Evolutionary conservation across 148 eudicot genomes (phyloP), one percentile per base, ranked within the genome.

Genomic region (Mesembryanthemum crystallinum): DNA sequence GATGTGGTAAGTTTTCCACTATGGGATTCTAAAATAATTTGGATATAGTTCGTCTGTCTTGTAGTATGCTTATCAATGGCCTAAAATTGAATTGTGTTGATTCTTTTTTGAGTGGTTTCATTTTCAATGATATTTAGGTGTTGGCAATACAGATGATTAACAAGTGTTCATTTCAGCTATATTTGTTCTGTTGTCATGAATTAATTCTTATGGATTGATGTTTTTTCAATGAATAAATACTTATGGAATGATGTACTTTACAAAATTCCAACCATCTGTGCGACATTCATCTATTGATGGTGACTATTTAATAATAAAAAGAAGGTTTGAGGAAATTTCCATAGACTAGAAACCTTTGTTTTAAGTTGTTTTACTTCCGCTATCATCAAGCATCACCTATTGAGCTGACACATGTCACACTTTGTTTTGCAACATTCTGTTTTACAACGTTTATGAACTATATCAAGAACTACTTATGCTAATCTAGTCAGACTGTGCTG

Each of bases 1-100:
- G 90, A 92, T 75, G 97, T 94, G 86, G 98, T 94, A 83, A 86
- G 93, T 82, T 81, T 29, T 81, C 32, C 27, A 24, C 43, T 30
- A 0, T 32, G 17, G 52, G 14, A 18, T 17, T 72, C 13, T 62
- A 11, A 21, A 33, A 25, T 71, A 3, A 29, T 60, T 74, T 42
- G 64, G 66, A 4, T 28, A 33, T 8, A 49, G 45, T 32, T 30
- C 10, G 67, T 60, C 7, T 21, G 30, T 43, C 28, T 45, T 20
- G 30, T 25, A 25, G 42, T 9, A 37, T 54, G 64, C n/a, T 29
- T 29, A 9, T 1, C 32, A 39, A 18, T 73, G 57, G 35, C 63
- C 0, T 52, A n/a, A 24, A 12, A 30, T 64, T 5, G 18, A 28
- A 13, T 54, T 67, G n/a, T n/a, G n/a, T n/a, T n/a, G n/a, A n/a